Evolutionary conservation across 805 yeast species (phyloP).

Genomic region (Yueomyces sp.): DNA sequence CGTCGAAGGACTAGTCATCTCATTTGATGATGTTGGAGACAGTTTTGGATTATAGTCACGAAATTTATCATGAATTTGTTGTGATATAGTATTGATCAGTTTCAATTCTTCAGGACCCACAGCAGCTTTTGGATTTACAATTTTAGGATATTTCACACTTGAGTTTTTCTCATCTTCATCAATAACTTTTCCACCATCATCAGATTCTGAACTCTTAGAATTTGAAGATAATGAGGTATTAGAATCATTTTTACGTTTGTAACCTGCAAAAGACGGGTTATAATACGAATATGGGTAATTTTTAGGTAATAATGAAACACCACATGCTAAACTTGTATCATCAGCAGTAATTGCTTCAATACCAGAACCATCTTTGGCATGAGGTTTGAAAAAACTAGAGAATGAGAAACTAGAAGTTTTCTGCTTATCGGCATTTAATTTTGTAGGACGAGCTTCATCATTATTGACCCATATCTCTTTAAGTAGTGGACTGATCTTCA

Average conservation of each 20-base stretch:
- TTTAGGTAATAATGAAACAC: neutral
- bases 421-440: neutral
- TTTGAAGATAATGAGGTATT: neutral
- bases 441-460: neutral
- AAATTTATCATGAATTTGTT: conserved; percentile 30
- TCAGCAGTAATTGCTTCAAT: neutral
- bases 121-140: conserved; percentile 26
- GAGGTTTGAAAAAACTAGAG: conserved; percentile 13
- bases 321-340: neutral
- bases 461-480: conserved; percentile 1
- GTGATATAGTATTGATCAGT: conserved; percentile 35
- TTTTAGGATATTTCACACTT: neutral
- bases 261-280: neutral
- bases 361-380: conserved; percentile 1
- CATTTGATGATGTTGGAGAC: neutral
- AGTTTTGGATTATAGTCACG: too few species aligned
- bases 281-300: neutral
- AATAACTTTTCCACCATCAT: neutral
- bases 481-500: conserved; percentile 13
- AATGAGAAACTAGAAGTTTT: conserved; percentile 10
- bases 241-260: neutral
- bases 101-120: conserved; percentile 39
- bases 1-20: neutral
- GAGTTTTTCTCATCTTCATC: neutral
- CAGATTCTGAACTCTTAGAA: neutral